Conservation (phyloP, 176 grass and related monocot species). For the Eremochloa ophiuroides region DNA sequence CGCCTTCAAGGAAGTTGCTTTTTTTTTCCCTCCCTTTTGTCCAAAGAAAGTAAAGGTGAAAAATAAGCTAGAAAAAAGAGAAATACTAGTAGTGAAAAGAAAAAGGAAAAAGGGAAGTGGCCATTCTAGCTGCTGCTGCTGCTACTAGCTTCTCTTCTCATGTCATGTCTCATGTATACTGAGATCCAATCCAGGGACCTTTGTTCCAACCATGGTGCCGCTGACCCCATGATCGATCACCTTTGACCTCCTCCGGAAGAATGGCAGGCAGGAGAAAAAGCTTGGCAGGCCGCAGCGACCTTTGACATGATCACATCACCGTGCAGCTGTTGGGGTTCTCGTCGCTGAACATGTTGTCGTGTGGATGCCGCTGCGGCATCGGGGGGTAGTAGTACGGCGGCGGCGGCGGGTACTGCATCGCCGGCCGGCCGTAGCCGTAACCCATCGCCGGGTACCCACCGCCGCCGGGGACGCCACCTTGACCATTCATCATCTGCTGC, state of each 20-base stretch:
- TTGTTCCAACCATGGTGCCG: not conserved
- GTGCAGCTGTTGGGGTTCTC: conserved; percentile 70
- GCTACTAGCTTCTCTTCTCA: conserved; percentile 28
- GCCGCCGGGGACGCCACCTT: conserved; percentile 11
- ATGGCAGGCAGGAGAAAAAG: not conserved
- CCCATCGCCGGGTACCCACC: conserved; percentile 60
- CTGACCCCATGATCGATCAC: not conserved
- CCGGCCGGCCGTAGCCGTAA: conserved; percentile 53
- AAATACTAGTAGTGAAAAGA: not conserved
- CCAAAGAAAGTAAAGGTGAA: conserved; percentile 31
- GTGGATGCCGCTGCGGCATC: conserved; percentile 42
- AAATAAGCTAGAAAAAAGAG: conserved; percentile 29
- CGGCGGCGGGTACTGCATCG: conserved; percentile 38
- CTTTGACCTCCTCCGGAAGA: not conserved
- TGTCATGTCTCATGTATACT: conserved; percentile 21
- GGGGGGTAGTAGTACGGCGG: conserved; percentile 20
- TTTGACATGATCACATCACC: conserved; percentile 45
- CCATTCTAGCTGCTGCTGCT: conserved; percentile 37
- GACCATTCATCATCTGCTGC: conserved; percentile 48
- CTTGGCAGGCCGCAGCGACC: not conserved
- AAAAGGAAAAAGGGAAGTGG: not conserved
- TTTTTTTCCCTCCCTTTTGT: not conserved
- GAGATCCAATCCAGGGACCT: not conserved
- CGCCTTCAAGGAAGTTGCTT: conserved; percentile 38
- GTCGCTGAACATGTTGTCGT: conserved; percentile 62